Conservation (phyloP, 169 alveolate species). For the Plasmodium chabaudi region DNA sequence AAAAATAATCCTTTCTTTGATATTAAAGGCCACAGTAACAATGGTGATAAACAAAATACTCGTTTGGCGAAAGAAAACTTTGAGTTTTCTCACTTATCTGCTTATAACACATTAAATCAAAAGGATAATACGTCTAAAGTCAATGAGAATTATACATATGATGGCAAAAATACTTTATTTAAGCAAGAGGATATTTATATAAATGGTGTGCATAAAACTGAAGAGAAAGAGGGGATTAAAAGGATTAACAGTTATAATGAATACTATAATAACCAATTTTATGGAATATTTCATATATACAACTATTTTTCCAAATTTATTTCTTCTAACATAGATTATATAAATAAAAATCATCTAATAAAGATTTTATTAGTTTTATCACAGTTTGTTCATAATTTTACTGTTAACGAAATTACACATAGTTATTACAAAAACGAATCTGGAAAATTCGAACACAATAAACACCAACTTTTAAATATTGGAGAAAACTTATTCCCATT, state of each 20-base stretch:
- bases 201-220: neutral
- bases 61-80: neutral
- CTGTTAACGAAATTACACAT: neutral
- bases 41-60: neutral
- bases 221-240: neutral
- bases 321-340: constrained; percentile 34
- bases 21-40: neutral
- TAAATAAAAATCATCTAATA: constrained; percentile 67
- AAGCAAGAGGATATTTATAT: neutral
- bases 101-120: too few species aligned
- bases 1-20: neutral
- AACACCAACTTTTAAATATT: constrained; percentile 1
- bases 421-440: neutral
- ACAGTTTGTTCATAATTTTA: constrained; percentile 32
- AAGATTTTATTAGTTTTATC: constrained; percentile 56
- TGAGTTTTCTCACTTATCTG: neutral
- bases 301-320: constrained; percentile 35
- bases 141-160: too few species aligned
- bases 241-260: constrained; percentile 1
- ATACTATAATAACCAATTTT: constrained; percentile 27
- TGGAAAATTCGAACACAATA: neutral
- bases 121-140: too few species aligned
- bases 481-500: constrained; percentile 41
- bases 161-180: neutral
- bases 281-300: constrained; percentile 57